Evolutionary conservation across 257 asterid species (phyloP).

Genomic region (Nicotiana paniculata): DNA sequence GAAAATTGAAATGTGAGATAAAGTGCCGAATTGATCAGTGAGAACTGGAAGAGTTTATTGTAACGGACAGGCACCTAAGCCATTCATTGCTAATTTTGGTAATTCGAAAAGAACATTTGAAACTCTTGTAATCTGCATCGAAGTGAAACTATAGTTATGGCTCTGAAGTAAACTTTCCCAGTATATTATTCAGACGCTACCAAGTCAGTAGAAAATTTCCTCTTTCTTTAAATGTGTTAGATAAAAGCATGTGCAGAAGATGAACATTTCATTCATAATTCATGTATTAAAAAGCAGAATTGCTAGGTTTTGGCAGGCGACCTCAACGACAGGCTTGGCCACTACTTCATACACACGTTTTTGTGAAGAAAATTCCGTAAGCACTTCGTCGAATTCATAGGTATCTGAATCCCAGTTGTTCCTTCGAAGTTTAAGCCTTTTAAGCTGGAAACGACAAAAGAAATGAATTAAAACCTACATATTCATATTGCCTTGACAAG

Average conservation of each 20-base stretch:
- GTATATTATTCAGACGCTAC: neutral
- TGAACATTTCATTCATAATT: neutral
- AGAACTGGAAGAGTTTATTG: neutral
- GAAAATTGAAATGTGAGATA: neutral
- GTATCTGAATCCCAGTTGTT: constrained; percentile 96
- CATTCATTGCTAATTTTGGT: neutral
- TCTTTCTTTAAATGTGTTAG: neutral
- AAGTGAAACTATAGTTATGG: neutral
- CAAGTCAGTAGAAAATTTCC: neutral
- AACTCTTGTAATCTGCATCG: neutral
- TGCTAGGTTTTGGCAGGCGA: constrained; percentile 5
- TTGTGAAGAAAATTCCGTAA: constrained; percentile 80
- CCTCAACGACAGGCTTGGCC: constrained; percentile 97
- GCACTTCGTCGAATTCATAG: constrained; percentile 81
- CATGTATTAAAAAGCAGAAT: neutral
- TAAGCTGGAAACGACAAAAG: constrained; percentile 44
- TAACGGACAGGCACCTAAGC: neutral
- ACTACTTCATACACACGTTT: constrained; percentile 91
- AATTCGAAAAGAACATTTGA: neutral
- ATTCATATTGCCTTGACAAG: neutral
- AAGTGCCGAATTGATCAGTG: neutral
- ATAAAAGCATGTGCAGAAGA: neutral
- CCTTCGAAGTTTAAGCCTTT: constrained; percentile 68
- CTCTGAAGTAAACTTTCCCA: neutral
- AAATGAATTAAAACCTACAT: neutral